phyloP scores from a whole-genome alignment of 2,329 filamentous ascomycete species.

The Fusarium protoensiforme region DNA sequence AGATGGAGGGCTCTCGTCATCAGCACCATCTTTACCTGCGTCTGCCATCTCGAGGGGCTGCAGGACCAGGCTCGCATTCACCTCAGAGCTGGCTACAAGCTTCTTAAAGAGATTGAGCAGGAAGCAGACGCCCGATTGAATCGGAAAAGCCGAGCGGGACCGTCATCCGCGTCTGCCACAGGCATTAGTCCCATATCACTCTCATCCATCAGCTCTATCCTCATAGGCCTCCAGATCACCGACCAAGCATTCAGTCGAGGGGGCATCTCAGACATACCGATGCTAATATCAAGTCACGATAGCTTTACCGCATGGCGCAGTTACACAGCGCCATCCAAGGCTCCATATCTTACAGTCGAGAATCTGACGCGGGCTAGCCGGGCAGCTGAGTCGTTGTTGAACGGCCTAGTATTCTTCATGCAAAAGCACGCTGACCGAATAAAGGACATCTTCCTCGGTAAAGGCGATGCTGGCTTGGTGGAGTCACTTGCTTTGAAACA shows the following conservation, averaged over 20 bases:
- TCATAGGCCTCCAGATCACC: neutral
- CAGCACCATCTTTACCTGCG: conserved; percentile 1
- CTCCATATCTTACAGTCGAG: neutral
- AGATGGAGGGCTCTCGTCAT: neutral
- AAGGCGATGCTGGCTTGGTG: neutral
- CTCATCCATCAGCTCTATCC: neutral
- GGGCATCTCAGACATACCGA: neutral
- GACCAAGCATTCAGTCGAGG: neutral
- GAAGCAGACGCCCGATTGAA: neutral
- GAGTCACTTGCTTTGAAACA: neutral
- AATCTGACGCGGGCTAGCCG: neutral
- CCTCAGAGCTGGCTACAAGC: neutral
- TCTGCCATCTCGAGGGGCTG: neutral
- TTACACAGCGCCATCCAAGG: neutral
- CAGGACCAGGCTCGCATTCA: neutral
- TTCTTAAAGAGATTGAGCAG: neutral
- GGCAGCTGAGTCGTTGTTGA: conserved; percentile 4
- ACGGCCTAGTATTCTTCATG: neutral
- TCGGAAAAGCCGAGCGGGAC: neutral
- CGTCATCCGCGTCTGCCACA: neutral
- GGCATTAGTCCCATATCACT: neutral
- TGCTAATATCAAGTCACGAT: neutral
- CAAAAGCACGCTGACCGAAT: neutral
- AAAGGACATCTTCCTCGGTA: neutral
- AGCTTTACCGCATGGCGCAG: neutral